Evolutionary conservation across 768 basidiomycete species (phyloP), one percentile per base, ranked within the genome.

Genomic region (Mycena polygramma): DNA sequence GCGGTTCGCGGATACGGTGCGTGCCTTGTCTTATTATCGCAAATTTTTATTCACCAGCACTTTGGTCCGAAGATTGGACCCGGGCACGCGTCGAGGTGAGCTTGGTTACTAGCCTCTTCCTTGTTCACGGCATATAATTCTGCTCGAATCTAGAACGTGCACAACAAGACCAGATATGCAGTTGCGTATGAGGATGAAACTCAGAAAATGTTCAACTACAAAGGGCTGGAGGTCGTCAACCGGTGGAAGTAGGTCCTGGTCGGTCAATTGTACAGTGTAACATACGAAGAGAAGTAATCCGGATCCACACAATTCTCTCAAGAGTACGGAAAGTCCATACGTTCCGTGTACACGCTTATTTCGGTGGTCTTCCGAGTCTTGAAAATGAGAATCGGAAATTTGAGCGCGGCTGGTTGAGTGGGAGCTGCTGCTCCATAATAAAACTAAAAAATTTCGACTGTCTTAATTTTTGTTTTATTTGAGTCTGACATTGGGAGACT

Each of bases 201-300:
- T 14, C 24, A 63, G 41, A 51, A 63, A 41, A 69, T 55, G 2
- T 69, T 69, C 55, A 69, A 69, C 15, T 69, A 63, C 68, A 69
- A 54, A 39, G 68, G 62, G 15, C 26, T 69, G 35, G 68, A 69
- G 57, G 57, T 69, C 45, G 51, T 69, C 11, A 63, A 69, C 49
- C 68, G 68, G n/a, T 69, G 68, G 68, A 58, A 63, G 49, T 69
- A 30, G 53, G 63, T 41, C 41, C 17, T 7, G 45, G 17, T 46
- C 45, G 45, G 45, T 41, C 41, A 15, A 15, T 41, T 41, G 41
- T 41, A 30, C 30, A 30, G 6, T 30, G 30, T 30, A 30, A 30
- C 30, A 30, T 30, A 30, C 30, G 30, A 30, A 30, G 30, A 30
- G 3, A 30, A 30, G 30, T 6, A 30, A 30, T 30, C 30, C 30